Base-by-base conservation (phyloP, 1,284 basidiomycete genomes). In the Neolentinus lepideus region DNA sequence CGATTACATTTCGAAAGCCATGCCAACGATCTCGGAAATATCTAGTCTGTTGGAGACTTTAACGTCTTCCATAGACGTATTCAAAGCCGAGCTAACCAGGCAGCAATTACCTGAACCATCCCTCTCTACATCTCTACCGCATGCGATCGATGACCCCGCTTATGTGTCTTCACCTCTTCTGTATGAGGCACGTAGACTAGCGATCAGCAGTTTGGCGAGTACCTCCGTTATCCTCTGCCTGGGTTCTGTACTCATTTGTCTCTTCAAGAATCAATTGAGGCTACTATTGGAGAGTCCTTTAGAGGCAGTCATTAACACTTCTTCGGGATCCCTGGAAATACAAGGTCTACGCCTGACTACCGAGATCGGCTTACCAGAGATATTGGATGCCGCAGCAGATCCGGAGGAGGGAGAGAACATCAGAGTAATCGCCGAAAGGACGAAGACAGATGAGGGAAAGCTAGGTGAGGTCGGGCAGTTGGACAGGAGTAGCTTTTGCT, bases 151-250 rank as follows among this genome's bases (percentile, higher is more conserved):
- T 50, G 47, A 50, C 24, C 22, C 27, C 47, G 6, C 10, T 8
- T 50, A 50, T 21, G 22, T 50, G 14, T 21, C 47, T 14, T 26
- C 47, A 26, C 47, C 47, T 26, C 14, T 4, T 21, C 9, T 50
- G 47, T 50, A 50, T 29, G 47, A 50, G 27, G 47, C 47, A 16
- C 47, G 47, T 26, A 25, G 47, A 21, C 47, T 50, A 12, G 47
- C 47, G 27, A n/a, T 50, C 24, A 16, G 24, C 24, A 50, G 47
- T 26, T 26, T 50, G 47, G 47, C 25, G 22, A 50, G 47, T 43
- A n/a, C n/a, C 6, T 4, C 29, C 29, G 12, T 31, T 31, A 31
- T 4, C 29, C 29, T 31, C 29, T n/a, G n/a, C n/a, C n/a, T n/a
- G n/a, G n/a, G n/a, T 31, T 12, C 12, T 6, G 12, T 12, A 31